Base-by-base conservation (phyloP, 1,284 basidiomycete species). In the Bjerkandera adusta region DNA sequence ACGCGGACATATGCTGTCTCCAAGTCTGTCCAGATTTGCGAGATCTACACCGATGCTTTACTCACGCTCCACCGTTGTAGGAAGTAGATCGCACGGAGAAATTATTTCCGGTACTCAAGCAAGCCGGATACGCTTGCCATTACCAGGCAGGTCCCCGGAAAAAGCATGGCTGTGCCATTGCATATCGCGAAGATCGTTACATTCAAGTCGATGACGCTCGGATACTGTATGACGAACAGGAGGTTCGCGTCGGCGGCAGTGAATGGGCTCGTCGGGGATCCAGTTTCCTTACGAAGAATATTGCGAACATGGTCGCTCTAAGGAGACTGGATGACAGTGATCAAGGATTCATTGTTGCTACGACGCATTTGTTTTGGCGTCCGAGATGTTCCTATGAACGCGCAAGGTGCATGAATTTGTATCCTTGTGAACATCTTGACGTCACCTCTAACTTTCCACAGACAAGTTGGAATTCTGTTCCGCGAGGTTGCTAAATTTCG, bases 361-460 rank as follows among this genome's bases (percentile, higher is more conserved):
- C 93, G 0, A 92, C 91, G 0, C 92, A 88, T 70, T 74, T 87
- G 5, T 97, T 98, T 67, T 97, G 95, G 95, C 93, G 97, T 66
- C 93, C 94, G 5, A 82, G 89, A 50, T 92, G 89, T 61, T 78
- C 81, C 0, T 98, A 97, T 64, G 96, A 99, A 68, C 79, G 95
- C 39, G 76, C 83, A 21, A 81, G 95, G 87, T 50, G 11, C n/a
- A 13, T 21, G 78, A 55, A 18, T 6, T 6, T 32, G 15, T 15
- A 30, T 18, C 29, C n/a, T 24, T 47, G 22, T 38, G 18, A 34
- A 30, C 40, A n/a, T 36, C 21, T 43, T 20, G 24, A 30, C 26
- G 20, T 35, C 38, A 47, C 26, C 15, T 30, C 30, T 16, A 36
- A 33, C 44, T 43, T n/a, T 53, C 46, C 16, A 30, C 55, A 89